These are phyloP conservation scores for Eucalyptus curtisii DNA, from an alignment of 345 rosid genomes.

Conservation along the genomic window DNA sequence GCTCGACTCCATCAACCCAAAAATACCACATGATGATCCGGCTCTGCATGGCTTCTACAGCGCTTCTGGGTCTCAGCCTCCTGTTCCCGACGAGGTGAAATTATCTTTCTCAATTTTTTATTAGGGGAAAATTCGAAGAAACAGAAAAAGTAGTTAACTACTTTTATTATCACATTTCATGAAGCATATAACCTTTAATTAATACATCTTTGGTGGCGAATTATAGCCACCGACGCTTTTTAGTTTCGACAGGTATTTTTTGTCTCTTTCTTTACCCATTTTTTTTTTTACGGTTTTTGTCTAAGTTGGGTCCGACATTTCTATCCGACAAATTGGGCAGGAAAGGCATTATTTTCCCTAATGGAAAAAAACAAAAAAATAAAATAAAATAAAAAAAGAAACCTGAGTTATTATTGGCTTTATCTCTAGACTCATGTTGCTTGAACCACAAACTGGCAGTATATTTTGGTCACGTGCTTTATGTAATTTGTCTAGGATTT, in stretches of 20 bases:
- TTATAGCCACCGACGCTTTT: neutral
- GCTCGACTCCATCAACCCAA: neutral
- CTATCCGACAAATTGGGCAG: neutral
- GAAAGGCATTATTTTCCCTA: neutral
- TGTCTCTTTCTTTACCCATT: neutral
- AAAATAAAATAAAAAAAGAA: neutral
- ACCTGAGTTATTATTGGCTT: neutral
- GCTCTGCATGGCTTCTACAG: constrained; percentile 19
- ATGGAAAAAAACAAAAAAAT: neutral
- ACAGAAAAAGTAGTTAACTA: neutral
- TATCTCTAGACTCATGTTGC: neutral
- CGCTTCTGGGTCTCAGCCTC: constrained; percentile 47
- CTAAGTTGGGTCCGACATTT: neutral
- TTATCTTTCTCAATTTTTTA: neutral
- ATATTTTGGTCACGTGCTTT: neutral
- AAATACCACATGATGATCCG: constrained; percentile 14
- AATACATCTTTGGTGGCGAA: neutral
- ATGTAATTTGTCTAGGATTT: neutral
- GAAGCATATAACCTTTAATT: neutral
- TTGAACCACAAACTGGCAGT: neutral
- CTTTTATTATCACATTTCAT: neutral
- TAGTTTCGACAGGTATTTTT: neutral
- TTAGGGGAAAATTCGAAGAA: neutral
- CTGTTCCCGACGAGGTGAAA: constrained; percentile 55
- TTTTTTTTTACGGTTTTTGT: too few relatives aligned